Evolutionary conservation across 805 yeast species (phyloP).

Genomic region (Cyberlindnera nakhonratchasimensis): DNA sequence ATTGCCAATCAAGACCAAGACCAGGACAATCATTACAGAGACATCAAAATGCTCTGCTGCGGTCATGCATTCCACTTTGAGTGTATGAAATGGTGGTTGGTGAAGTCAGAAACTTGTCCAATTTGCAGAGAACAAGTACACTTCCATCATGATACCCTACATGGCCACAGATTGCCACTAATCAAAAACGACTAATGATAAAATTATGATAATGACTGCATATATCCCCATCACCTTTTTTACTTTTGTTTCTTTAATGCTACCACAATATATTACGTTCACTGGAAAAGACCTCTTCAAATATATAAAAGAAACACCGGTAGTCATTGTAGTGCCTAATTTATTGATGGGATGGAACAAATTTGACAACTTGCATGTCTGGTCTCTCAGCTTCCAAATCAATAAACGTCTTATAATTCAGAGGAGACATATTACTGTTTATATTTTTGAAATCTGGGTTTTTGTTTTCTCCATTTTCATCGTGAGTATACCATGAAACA

Average conservation of each 20-base stretch:
- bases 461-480: not conserved
- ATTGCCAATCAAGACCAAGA: too few relatives aligned
- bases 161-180: too few relatives aligned
- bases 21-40: not conserved
- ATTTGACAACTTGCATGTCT: constrained; percentile 4
- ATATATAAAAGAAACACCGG: not conserved
- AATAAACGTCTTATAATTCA: not conserved
- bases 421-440: not conserved
- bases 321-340: not conserved
- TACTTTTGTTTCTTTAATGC: too few relatives aligned
- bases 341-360: constrained; percentile 4
- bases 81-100: constrained; percentile 26
- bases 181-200: too few relatives aligned
- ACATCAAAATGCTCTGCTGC: constrained; percentile 15
- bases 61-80: constrained; percentile 23
- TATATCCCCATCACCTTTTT: too few relatives aligned
- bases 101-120: constrained; percentile 24
- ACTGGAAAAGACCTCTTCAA: not conserved
- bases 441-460: too few relatives aligned
- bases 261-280: not conserved
- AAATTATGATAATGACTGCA: too few relatives aligned
- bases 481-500: not conserved
- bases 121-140: constrained; percentile 20
- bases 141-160: not conserved
- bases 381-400: not conserved